Base-by-base conservation (phyloP, 202 grass and related monocot genomes). In the Dendrocalamus latiflorus region DNA sequence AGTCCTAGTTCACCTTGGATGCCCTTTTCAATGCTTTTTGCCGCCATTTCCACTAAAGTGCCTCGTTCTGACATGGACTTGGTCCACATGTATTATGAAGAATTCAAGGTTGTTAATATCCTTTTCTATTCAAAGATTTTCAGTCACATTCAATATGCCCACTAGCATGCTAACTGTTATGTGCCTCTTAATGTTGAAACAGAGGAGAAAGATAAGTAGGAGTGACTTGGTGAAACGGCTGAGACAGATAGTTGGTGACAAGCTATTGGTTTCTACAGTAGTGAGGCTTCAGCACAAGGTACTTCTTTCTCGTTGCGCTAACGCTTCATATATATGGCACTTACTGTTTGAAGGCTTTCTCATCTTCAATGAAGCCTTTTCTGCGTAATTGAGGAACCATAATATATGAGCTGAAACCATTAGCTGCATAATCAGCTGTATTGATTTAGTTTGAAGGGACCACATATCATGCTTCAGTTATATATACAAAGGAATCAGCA, bases 1-100 rank as follows among this genome's bases (percentile, higher is more conserved):
- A 80, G 79, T 24, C n/a, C n/a, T n/a, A n/a, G n/a, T n/a, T 90
- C 87, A 77, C 89, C 89, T 22, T 91, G 89, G 86, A 91, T 93
- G 85, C 91, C 95, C 53, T 95, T 98, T 62, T 90, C 93, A 18
- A 90, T 93, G n/a, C n/a, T n/a, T n/a, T n/a, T n/a, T n/a, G n/a
- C n/a, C n/a, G n/a, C n/a, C n/a, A n/a, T n/a, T n/a, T n/a, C n/a
- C n/a, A n/a, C n/a, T n/a, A n/a, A n/a, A n/a, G n/a, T n/a, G n/a
- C n/a, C n/a, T n/a, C n/a, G n/a, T n/a, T n/a, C n/a, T n/a, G n/a
- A n/a, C n/a, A n/a, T n/a, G n/a, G n/a, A n/a, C n/a, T n/a, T n/a
- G n/a, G n/a, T n/a, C n/a, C n/a, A n/a, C n/a, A n/a, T n/a, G n/a
- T n/a, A n/a, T n/a, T n/a, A n/a, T n/a, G n/a, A n/a, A n/a, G n/a